phyloP scores from a whole-genome alignment of 768 basidiomycete genomes.

The Podaxis sp. region DNA sequence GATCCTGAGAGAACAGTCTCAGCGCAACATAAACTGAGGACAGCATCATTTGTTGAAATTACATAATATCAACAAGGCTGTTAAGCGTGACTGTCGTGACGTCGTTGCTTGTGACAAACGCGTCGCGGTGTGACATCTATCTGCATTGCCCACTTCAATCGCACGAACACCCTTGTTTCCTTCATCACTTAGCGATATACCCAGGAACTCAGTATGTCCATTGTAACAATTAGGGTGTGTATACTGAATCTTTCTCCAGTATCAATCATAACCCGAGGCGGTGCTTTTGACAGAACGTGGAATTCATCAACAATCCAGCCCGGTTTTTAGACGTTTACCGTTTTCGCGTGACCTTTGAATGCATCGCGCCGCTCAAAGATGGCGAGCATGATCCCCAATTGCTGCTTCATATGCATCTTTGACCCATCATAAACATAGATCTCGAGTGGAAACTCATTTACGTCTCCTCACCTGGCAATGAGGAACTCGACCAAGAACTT shows the following conservation, averaged over 20 bases:
- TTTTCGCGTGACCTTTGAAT: conserved; percentile 97
- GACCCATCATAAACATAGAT: conserved; percentile 45
- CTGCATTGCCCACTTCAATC: not conserved
- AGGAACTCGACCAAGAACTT: conserved; percentile 93
- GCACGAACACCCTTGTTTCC: not conserved
- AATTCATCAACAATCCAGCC: conserved; percentile 92
- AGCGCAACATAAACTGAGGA: not conserved
- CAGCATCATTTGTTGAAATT: not conserved
- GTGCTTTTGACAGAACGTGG: conserved; percentile 57
- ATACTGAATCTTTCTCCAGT: conserved; percentile 14
- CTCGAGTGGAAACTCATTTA: conserved; percentile 98
- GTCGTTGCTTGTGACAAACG: conserved; percentile 7
- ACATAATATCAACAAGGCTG: conserved; percentile 8
- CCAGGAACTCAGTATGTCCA: conserved; percentile 36
- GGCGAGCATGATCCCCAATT: conserved; percentile 42
- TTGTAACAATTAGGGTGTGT: conserved; percentile 66
- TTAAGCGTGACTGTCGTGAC: not conserved
- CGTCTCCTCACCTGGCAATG: conserved; percentile 90
- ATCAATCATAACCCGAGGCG: not conserved
- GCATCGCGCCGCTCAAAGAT: conserved; percentile 86
- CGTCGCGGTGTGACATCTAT: not conserved
- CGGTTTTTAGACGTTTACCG: conserved; percentile 88
- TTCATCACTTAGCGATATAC: not conserved
- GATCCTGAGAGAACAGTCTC: not conserved
- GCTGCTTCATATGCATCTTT: not conserved